Evolutionary conservation across 176 grass and related monocot genomes (phyloP).

Genomic region (Lolium perenne): DNA sequence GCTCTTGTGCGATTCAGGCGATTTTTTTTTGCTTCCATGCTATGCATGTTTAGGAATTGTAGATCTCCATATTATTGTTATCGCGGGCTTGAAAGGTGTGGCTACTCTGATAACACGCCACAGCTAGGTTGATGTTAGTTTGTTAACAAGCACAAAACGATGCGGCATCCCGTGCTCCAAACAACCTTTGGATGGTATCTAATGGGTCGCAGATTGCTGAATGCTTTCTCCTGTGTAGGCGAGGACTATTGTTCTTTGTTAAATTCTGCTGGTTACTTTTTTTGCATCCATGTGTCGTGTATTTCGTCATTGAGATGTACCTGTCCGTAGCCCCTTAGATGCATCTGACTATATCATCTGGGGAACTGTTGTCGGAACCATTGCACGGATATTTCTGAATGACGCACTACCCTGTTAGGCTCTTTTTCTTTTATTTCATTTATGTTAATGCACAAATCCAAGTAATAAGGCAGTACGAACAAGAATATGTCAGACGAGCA

Average conservation of each 20-base stretch:
- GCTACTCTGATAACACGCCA: not conserved
- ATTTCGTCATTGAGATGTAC: not conserved
- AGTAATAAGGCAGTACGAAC: not conserved
- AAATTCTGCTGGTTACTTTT: not conserved
- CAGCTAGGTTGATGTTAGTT: not conserved
- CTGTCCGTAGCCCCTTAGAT: not conserved
- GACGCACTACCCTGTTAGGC: not conserved
- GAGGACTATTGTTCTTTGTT: not conserved
- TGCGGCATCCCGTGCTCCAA: not conserved
- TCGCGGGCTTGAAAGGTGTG: not conserved
- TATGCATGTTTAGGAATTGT: not conserved
- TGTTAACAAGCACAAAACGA: not conserved
- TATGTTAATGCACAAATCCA: not conserved
- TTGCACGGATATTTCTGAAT: not conserved
- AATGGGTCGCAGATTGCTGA: not conserved
- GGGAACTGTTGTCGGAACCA: not conserved
- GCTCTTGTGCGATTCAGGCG: not conserved
- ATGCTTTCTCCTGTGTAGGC: not conserved
- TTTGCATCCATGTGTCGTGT: not conserved
- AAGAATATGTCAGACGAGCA: not conserved
- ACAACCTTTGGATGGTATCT: not conserved
- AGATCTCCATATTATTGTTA: not conserved
- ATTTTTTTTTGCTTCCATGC: not conserved
- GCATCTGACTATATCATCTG: not conserved
- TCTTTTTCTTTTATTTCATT: not conserved